Base-by-base conservation (phyloP, 345 rosid species). In the Limnanthes douglasii region DNA sequence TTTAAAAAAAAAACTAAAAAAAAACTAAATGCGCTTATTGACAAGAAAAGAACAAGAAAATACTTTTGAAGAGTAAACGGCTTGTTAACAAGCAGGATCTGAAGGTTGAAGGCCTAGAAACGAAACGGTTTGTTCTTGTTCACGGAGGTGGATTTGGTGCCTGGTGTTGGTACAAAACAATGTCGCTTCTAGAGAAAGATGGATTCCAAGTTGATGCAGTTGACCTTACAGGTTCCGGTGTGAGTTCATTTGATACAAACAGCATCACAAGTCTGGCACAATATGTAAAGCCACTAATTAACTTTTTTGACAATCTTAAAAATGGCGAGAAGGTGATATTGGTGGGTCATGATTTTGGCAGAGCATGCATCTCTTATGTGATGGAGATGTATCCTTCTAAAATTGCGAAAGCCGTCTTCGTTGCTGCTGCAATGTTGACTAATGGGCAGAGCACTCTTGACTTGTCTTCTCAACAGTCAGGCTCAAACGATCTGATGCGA, bases 301-400 rank as follows among this genome's bases (percentile, higher is more conserved):
- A 80, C 44, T 73, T 90, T 50, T 74, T 85, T 7, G 83, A 75
- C 39, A 69, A 72, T 30, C 80, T 84, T 23, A 43, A 57, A 12
- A 80, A 88, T 33, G 74, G 48, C 18, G 83, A 90, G 46, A 90
- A 92, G 96, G 94, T 78, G 41, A 69, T 84, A 39, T 51, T 90
- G 73, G 98, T 72, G 18, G 98, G 96, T 6, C 98, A 90, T 49
- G 96, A 90, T 69, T 73, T 90, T 67, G 98, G 98, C 30, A 96
- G 96, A 7, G 66, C 93, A 18, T 84, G 98, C 43, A 50, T 80
- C 54, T 77, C 94, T 8, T 73, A 80, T 46, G 92, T 69, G 6
- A 78, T 85, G 94, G 98, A 90, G 66, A 46, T 75, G 65, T 78
- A 72, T 49, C 88, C 94, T 48, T 37, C 21, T 18, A 90, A 68